Percentiles rank a stretch among this genome's conserved stretches.
These are phyloP conservation scores for Carex scoparia DNA, from an alignment of 176 grass and related monocot species.

Conservation along the genomic window DNA sequence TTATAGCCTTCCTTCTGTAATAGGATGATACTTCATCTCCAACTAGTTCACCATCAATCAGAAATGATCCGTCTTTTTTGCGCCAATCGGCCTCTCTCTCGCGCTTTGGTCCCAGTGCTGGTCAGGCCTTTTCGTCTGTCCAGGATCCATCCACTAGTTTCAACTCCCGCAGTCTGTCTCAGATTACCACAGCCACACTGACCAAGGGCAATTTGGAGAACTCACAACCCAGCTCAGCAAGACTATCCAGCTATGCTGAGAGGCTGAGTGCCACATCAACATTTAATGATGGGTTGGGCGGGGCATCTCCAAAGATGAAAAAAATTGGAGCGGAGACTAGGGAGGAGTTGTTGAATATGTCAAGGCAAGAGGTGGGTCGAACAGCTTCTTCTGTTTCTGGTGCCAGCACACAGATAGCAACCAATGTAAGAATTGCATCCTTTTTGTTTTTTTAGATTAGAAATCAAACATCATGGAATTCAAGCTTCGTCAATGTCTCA, in stretches of 20 bases:
- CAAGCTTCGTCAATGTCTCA: neutral
- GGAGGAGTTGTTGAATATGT: constrained; percentile 71
- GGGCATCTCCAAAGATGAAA: constrained; percentile 86
- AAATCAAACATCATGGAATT: neutral
- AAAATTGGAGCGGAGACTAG: constrained; percentile 87
- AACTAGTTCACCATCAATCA: constrained; percentile 43
- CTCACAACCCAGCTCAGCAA: constrained; percentile 36
- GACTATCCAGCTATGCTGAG: constrained; percentile 57
- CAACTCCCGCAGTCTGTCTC: constrained; percentile 50
- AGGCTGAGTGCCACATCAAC: constrained; percentile 64
- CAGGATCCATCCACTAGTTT: constrained; percentile 48
- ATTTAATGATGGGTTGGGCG: constrained; percentile 81
- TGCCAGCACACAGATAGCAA: constrained; percentile 36
- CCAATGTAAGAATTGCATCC: constrained; percentile 54
- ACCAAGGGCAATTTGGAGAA: constrained; percentile 61
- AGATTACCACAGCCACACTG: constrained; percentile 51
- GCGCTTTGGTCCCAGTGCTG: constrained; percentile 37
- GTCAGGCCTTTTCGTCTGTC: constrained; percentile 43
- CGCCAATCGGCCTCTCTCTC: constrained; percentile 59
- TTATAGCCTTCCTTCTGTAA: constrained; percentile 22
- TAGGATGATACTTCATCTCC: constrained; percentile 51
- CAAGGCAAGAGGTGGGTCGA: neutral
- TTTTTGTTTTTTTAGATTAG: constrained; percentile 1
- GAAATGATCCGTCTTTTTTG: constrained; percentile 49
- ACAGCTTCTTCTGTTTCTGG: constrained; percentile 28